Percentiles rank a stretch among this genome's conserved stretches.
phyloP scores from a whole-genome alignment of 192 early-diverging fungal species.

The Mortierella alpina region DNA sequence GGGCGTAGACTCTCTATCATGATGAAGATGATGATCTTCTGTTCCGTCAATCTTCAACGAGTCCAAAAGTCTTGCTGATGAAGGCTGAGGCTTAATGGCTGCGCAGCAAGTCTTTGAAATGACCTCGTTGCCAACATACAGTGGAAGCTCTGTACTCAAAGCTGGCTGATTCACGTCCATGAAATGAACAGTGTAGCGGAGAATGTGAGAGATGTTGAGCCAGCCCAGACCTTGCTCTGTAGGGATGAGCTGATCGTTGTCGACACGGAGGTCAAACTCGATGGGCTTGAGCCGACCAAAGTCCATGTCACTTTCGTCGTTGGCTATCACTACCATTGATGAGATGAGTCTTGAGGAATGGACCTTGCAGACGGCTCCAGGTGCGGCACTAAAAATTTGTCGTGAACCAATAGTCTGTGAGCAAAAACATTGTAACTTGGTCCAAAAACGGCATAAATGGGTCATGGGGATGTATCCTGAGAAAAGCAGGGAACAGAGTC shows the following conservation, averaged over 20 bases:
- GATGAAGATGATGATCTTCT: constrained; percentile 28
- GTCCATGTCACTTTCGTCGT: constrained; percentile 34
- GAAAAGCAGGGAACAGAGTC: not conserved
- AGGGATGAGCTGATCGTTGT: constrained; percentile 48
- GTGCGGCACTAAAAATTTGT: constrained; percentile 11
- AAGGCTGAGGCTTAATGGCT: not conserved
- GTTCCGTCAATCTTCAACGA: constrained; percentile 20
- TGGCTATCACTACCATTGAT: constrained; percentile 9
- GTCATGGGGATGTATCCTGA: constrained; percentile 15
- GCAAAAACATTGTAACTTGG: not conserved
- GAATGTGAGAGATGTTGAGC: constrained; percentile 39
- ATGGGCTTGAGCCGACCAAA: constrained; percentile 38
- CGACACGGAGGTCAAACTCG: constrained; percentile 41
- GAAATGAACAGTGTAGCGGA: constrained; percentile 40
- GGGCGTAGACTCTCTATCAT: constrained; percentile 32
- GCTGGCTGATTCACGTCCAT: constrained; percentile 28
- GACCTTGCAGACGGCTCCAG: constrained; percentile 27
- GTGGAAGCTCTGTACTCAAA: constrained; percentile 31
- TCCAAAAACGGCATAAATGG: constrained; percentile 17
- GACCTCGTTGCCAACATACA: constrained; percentile 42
- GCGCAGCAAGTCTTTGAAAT: constrained; percentile 10
- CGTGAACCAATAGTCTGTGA: not conserved
- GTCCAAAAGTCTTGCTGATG: constrained; percentile 5
- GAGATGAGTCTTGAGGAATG: constrained; percentile 31
- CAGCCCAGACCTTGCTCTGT: constrained; percentile 44